phyloP scores from a whole-genome alignment of 352 stramenopile genomes.

The Globisporangium spinosum region DNA sequence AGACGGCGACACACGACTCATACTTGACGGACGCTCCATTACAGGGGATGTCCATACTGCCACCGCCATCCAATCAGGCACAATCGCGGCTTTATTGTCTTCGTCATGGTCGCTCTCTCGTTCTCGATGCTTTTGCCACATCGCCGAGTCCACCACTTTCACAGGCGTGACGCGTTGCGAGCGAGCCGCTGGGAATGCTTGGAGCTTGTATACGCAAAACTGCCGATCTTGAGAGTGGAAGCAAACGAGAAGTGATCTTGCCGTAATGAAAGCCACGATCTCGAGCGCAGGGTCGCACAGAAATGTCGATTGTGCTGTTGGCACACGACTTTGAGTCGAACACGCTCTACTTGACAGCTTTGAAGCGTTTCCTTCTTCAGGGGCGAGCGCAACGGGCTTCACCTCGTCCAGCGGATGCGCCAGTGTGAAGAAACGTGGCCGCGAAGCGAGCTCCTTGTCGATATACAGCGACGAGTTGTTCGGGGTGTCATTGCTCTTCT shows the following conservation, averaged over 20 bases:
- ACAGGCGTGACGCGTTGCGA: slow-evolving; percentile 17
- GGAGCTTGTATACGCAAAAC: slow-evolving; percentile 53
- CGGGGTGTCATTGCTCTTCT: neutral
- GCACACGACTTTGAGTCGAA: neutral
- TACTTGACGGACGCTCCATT: slow-evolving; percentile 10
- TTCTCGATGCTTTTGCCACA: slow-evolving; percentile 33
- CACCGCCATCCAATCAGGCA: slow-evolving; percentile 36
- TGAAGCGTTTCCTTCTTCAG: neutral
- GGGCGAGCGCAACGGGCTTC: slow-evolving; percentile 47
- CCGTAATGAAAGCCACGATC: slow-evolving; percentile 35
- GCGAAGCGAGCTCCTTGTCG: slow-evolving; percentile 18
- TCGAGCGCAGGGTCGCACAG: slow-evolving; percentile 53
- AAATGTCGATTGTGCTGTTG: slow-evolving; percentile 15
- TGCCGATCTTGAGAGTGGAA: slow-evolving; percentile 44
- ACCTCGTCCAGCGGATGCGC: slow-evolving; percentile 72
- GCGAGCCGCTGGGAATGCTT: slow-evolving; percentile 8
- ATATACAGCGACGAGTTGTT: slow-evolving; percentile 14
- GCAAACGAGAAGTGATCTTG: slow-evolving; percentile 37
- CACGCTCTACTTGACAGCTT: neutral
- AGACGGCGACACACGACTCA: slow-evolving; percentile 4
- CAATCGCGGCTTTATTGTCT: slow-evolving; percentile 30
- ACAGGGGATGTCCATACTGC: slow-evolving; percentile 31
- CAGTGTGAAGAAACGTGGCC: slow-evolving; percentile 71
- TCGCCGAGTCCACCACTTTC: slow-evolving; percentile 35
- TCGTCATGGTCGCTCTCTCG: slow-evolving; percentile 27